Conservation (phyloP, 2,329 filamentous ascomycete genomes). For the Colletotrichum nymphaeae region DNA sequence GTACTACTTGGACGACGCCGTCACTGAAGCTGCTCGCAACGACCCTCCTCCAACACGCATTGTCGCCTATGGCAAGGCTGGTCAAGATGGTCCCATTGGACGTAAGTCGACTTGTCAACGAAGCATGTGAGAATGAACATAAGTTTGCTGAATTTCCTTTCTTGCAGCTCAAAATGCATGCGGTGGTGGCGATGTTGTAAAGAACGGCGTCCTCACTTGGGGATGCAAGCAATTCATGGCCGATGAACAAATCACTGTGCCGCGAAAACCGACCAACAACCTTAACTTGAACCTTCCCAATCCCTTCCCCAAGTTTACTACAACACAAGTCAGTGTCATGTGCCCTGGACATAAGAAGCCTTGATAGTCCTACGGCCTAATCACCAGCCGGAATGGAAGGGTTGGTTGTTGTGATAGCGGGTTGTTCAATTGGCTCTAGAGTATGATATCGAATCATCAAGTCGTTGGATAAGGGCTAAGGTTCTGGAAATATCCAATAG, state of each 20-base stretch:
- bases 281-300: not conserved
- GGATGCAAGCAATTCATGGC: not conserved
- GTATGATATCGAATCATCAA: too few species aligned
- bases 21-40: not conserved
- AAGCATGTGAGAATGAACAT: rapidly evolving
- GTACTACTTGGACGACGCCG: not conserved
- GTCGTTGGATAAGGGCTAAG: too few species aligned
- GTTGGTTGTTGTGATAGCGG: too few species aligned
- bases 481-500: too few species aligned
- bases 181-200: not conserved
- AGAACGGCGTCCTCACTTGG: not conserved
- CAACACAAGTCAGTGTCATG: not conserved
- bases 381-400: too few species aligned
- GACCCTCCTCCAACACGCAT: not conserved
- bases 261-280: not conserved
- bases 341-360: not conserved
- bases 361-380: not conserved
- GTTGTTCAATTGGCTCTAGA: too few species aligned
- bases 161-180: not conserved
- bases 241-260: not conserved
- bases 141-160: rapidly evolving
- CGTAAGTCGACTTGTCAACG: not conserved
- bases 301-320: not conserved
- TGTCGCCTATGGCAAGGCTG: not conserved
- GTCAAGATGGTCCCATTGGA: not conserved